Evolutionary conservation across 73 alveolate species (phyloP).

Genomic region (Paramecium pentaurelia): DNA sequence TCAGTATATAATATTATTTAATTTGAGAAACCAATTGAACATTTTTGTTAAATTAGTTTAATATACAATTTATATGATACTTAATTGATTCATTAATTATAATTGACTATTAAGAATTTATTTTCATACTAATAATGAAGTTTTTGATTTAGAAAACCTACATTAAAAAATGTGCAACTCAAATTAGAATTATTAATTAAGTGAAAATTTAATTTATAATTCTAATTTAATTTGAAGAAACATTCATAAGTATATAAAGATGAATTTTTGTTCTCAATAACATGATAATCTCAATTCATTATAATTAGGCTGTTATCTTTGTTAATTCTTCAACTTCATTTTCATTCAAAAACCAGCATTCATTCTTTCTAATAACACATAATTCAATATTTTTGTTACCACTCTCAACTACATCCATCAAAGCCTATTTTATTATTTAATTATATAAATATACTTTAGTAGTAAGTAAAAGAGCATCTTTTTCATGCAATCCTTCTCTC

Average conservation of each 20-base stretch:
- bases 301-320: background rate
- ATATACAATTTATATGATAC: background rate
- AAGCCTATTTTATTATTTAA: constrained; percentile 50
- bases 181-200: background rate
- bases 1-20: background rate
- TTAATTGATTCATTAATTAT: background rate
- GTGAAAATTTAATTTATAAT: background rate
- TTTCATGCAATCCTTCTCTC: constrained; percentile 77
- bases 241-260: background rate
- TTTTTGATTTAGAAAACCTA: background rate
- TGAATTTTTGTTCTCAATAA: background rate
- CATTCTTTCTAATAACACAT: constrained; percentile 76
- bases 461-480: constrained; percentile 76
- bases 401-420: constrained; percentile 92
- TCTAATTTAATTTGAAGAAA: background rate
- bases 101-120: background rate
- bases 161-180: background rate
- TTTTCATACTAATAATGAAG: background rate
- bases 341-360: constrained; percentile 31
- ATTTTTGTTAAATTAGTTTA: background rate
- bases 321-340: constrained; percentile 21
- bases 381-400: constrained; percentile 94
- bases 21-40: too few relatives aligned
- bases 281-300: background rate
- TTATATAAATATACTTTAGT: constrained; percentile 57